Evolutionary conservation across 495 filamentous ascomycete genomes (phyloP).

Genomic region (Lasiosphaeria ovina): DNA sequence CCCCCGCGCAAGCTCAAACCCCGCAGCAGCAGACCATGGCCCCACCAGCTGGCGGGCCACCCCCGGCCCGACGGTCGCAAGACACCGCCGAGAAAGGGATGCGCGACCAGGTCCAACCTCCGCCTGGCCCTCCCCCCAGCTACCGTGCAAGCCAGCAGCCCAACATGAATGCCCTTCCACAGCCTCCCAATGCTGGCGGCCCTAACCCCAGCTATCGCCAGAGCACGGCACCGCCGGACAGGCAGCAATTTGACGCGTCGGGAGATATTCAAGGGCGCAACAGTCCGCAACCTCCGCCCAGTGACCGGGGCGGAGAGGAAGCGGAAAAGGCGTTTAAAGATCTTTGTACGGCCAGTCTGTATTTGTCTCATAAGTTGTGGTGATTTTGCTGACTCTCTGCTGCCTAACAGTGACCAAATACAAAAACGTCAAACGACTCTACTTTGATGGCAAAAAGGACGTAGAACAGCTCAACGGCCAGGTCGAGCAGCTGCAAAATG

Average conservation of each 20-base stretch:
- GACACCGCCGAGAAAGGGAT: conserved; percentile 43
- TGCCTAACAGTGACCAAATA: conserved; percentile 76
- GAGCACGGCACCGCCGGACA: conserved; percentile 30
- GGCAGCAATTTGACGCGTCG: conserved; percentile 39
- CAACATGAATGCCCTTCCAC: conserved; percentile 42
- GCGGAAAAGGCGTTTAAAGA: conserved; percentile 60
- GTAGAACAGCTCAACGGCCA: conserved; percentile 84
- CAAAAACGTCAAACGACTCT: conserved; percentile 94
- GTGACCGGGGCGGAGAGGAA: conserved; percentile 53
- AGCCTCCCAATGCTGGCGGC: conserved; percentile 35
- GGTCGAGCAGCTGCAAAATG: conserved; percentile 93
- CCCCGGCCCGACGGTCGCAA: conserved; percentile 44
- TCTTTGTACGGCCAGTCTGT: conserved; percentile 52
- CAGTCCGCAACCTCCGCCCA: conserved; percentile 57
- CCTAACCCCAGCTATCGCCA: conserved; percentile 42
- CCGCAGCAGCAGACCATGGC: conserved; percentile 50
- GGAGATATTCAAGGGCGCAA: conserved; percentile 53
- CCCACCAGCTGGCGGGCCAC: conserved; percentile 45
- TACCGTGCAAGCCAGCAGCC: conserved; percentile 50
- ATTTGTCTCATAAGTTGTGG: not conserved
- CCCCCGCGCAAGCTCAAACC: conserved; percentile 28
- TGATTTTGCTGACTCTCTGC: not conserved
- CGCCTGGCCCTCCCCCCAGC: conserved; percentile 45
- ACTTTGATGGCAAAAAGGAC: conserved; percentile 91
- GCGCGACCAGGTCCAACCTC: conserved; percentile 41